phyloP scores from a whole-genome alignment of 1,284 basidiomycete genomes.

The Inonotus obliquus region DNA sequence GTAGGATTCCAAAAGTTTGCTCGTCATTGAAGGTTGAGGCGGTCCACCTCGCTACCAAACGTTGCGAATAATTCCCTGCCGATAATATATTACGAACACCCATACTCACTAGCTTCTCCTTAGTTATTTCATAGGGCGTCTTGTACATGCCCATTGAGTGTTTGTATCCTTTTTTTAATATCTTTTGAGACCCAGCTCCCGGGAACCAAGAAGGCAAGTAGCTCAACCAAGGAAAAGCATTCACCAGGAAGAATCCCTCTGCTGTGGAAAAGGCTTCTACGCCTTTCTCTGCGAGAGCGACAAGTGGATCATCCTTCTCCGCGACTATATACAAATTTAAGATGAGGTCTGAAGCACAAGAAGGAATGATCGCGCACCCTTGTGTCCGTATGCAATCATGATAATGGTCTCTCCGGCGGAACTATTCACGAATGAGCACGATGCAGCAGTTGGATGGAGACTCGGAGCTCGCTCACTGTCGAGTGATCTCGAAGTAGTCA shows the following conservation, averaged over 20 bases:
- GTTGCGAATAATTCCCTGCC: not conserved
- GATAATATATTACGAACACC: not conserved
- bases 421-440: no score
- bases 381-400: slow-evolving; percentile 9
- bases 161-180: slow-evolving; percentile 45
- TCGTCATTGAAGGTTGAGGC: slow-evolving; percentile 11
- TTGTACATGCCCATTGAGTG: slow-evolving; percentile 5
- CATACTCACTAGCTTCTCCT: slow-evolving; percentile 9
- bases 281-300: slow-evolving; percentile 16
- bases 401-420: slow-evolving; percentile 6
- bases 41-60: not conserved
- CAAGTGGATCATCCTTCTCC: slow-evolving; percentile 17
- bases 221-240: not conserved
- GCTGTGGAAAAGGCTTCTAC: slow-evolving; percentile 3
- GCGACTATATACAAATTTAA: not conserved
- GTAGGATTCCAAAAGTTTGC: slow-evolving; percentile 7
- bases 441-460: no score
- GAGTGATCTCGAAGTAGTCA: no score
- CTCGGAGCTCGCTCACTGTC: no score
- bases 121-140: slow-evolving; percentile 3
- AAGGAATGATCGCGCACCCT: not conserved
- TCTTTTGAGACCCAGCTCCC: slow-evolving; percentile 35
- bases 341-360: not conserved
- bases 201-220: slow-evolving; percentile 18
- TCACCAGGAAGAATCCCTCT: slow-evolving; percentile 13